A percentile compares a stretch with the other conserved stretches of the same genome.
Evolutionary conservation across 768 basidiomycete genomes (phyloP).

Genomic region (Lentinula lateritia): DNA sequence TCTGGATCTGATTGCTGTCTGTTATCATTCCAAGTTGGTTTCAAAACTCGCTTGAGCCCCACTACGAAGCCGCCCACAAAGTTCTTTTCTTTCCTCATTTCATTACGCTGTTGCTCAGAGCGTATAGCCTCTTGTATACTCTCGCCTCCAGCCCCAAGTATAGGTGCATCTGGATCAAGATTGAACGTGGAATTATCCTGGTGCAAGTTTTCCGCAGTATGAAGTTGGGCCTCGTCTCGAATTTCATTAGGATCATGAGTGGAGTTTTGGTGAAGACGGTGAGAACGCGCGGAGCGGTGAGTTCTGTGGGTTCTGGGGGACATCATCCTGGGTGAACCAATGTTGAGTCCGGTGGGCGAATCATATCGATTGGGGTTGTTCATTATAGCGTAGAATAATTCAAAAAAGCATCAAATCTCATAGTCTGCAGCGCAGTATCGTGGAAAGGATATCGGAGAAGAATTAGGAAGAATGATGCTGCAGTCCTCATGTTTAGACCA

Average conservation of each 20-base stretch:
- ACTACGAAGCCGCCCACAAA: slow-evolving; percentile 3
- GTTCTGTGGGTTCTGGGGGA: slow-evolving; percentile 4
- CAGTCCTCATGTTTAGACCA: neutral
- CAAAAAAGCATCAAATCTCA: neutral
- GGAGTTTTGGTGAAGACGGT: neutral
- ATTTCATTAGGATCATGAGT: neutral
- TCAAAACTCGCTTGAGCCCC: slow-evolving; percentile 4
- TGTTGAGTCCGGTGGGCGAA: neutral
- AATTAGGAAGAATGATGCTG: neutral
- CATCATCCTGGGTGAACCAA: slow-evolving; percentile 7
- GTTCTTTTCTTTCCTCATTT: neutral
- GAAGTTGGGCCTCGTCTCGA: neutral
- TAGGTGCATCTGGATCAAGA: slow-evolving; percentile 1
- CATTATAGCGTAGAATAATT: neutral
- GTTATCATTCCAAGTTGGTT: neutral
- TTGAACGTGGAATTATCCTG: slow-evolving; percentile 1
- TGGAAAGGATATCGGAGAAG: neutral
- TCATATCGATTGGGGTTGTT: neutral
- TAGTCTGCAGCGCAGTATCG: neutral
- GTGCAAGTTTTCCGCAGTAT: neutral
- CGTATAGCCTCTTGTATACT: neutral
- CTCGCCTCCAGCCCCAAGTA: slow-evolving; percentile 1
- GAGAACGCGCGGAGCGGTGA: neutral
- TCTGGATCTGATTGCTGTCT: slow-evolving; percentile 4
- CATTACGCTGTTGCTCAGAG: neutral